Conservation (phyloP, 257 asterid genomes). For the Vinca minor region DNA sequence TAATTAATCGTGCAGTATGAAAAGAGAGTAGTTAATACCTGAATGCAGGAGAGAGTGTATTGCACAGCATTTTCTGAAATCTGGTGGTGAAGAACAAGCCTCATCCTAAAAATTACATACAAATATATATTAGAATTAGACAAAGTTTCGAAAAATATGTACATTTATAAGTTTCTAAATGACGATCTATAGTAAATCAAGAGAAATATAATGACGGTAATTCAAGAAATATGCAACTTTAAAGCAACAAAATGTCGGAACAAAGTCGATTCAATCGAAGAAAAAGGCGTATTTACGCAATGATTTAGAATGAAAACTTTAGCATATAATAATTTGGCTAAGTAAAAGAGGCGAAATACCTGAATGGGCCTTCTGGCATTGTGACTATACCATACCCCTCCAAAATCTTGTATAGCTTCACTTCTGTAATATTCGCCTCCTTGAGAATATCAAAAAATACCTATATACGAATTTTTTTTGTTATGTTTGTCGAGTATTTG, state of each 20-base stretch:
- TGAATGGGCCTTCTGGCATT: slow-evolving; percentile 62
- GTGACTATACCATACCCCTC: slow-evolving; percentile 54
- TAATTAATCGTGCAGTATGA: too few relatives aligned
- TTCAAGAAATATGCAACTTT: neutral
- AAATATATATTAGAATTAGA: neutral
- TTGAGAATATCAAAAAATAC: slow-evolving; percentile 56
- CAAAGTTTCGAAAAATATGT: neutral
- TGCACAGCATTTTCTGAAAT: slow-evolving; percentile 76
- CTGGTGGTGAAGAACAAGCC: slow-evolving; percentile 88
- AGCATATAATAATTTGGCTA: neutral
- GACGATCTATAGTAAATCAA: neutral
- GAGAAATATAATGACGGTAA: neutral
- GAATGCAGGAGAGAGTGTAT: slow-evolving; percentile 61
- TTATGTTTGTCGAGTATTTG: neutral
- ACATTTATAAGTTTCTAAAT: neutral
- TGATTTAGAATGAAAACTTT: neutral
- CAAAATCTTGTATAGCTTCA: slow-evolving; percentile 42
- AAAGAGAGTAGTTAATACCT: slow-evolving; percentile 35
- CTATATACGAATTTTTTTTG: slow-evolving; percentile 24
- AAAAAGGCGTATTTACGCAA: neutral
- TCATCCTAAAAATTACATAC: slow-evolving; percentile 38
- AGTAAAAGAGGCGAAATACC: slow-evolving; percentile 29
- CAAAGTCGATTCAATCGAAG: neutral
- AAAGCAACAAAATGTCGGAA: neutral
- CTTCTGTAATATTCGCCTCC: slow-evolving; percentile 40